These are phyloP conservation scores for Epichloe scottii DNA, from an alignment of 2,329 filamentous ascomycete genomes.

Conservation along the genomic window DNA sequence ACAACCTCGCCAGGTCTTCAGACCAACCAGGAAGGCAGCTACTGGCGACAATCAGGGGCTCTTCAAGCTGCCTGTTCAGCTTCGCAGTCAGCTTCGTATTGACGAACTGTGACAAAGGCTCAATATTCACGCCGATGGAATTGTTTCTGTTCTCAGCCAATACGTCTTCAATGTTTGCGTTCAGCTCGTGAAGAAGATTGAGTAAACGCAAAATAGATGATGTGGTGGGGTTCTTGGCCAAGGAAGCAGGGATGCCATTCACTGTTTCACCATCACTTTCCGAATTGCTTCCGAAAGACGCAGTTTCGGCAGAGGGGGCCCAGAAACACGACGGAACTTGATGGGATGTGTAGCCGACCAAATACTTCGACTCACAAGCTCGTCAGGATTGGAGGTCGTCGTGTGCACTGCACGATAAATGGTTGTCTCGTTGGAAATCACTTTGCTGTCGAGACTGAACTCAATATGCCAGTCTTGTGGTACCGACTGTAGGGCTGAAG, in stretches of 20 bases:
- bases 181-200: constrained; percentile 83
- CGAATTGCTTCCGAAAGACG: constrained; percentile 41
- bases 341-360: constrained; percentile 88
- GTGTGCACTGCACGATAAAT: constrained; percentile 90
- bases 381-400: constrained; percentile 36
- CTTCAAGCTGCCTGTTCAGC: constrained; percentile 90
- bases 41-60: constrained; percentile 92
- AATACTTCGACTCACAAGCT: constrained; percentile 60
- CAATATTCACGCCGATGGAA: constrained; percentile 56
- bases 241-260: constrained; percentile 59
- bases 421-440: constrained; percentile 82
- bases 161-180: constrained; percentile 86
- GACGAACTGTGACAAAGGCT: constrained; percentile 87
- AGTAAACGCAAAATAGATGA: constrained; percentile 78
- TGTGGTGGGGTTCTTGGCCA: constrained; percentile 73
- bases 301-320: constrained; percentile 66
- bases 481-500: constrained; percentile 64
- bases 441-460: constrained; percentile 75
- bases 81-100: constrained; percentile 98
- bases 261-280: constrained; percentile 40
- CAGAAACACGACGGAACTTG: constrained; percentile 77
- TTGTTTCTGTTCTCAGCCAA: constrained; percentile 61
- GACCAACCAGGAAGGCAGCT: constrained; percentile 94
- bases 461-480: constrained; percentile 97
- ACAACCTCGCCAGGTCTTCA: constrained; percentile 83